Conservation (phyloP, 192 early-diverging fungal species). For the Coemansia sp. region DNA sequence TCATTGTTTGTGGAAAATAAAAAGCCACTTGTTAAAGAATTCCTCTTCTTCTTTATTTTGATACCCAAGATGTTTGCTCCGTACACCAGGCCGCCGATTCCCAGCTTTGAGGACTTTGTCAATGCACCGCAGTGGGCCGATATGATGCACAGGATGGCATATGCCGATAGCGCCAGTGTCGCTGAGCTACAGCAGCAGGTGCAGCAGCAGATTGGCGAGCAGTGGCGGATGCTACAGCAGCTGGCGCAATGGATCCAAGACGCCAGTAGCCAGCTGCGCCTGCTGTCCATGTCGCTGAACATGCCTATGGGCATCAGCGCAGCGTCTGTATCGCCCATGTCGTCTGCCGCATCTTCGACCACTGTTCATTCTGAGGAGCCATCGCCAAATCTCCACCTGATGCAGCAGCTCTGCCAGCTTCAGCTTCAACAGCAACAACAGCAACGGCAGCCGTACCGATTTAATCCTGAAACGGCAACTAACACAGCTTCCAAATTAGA, state of each 20-base stretch:
- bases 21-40: background rate
- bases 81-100: slow-evolving; percentile 3
- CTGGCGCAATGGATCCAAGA: slow-evolving; percentile 35
- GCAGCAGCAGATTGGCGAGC: slow-evolving; percentile 40
- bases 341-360: background rate
- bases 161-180: slow-evolving; percentile 4
- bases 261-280: slow-evolving; percentile 22
- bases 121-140: slow-evolving; percentile 8
- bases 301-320: background rate
- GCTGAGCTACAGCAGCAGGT: slow-evolving; percentile 28
- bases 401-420: background rate
- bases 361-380: background rate
- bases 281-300: slow-evolving; percentile 19
- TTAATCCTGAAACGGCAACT: background rate
- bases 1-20: background rate
- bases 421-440: background rate
- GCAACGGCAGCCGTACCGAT: background rate
- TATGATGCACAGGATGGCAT: slow-evolving; percentile 10
- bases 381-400: background rate
- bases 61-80: slow-evolving; percentile 5
- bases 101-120: slow-evolving; percentile 4
- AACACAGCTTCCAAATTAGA: background rate
- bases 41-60: background rate
- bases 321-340: background rate
- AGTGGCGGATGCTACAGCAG: slow-evolving; percentile 38